Evolutionary conservation across 1,139 yeast species (phyloP), one percentile per base, ranked within the genome.

Genomic region (Geotrichum bryndzae): DNA sequence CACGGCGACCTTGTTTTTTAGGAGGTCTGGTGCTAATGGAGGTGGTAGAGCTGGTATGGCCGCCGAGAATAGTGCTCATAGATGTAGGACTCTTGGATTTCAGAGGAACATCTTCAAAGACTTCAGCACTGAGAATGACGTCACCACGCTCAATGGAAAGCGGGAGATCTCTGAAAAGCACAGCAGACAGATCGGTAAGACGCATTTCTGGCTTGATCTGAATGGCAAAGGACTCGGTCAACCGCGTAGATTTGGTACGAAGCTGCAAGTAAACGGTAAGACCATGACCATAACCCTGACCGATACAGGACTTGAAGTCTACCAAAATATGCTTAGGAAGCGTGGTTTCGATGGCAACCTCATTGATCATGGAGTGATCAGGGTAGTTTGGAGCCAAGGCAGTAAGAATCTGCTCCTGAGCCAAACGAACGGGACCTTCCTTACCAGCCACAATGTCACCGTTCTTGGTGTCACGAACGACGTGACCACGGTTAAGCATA

Each of bases 171-270:
- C 86, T 82, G 74, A 90, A 90, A 62, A 90, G 77, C 1, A 95
- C 95, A 31, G 95, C 91, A 61, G 92, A 84, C 66, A 84, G 83
- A 66, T 88, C 91, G 60, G 84, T 80, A 61, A 85, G 77, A 23
- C 84, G 80, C 61, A 84, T 81, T 63, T 86, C 86, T 1, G 86
- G 84, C 2, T 84, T 79, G 56, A 90, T 83, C 65, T 84, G 84
- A 56, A 89, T 85, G 10, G 88, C 84, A 76, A 87, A 89, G 0
- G 96, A 87, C 75, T 90, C 96, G 0, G 96, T 88, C 64, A 90
- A 78, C 68, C 90, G 80, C 68, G 80, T 82, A 60, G 81, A 81
- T 50, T 83, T 79, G 66, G 86, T 87, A 71, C 96, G 80, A 68
- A 90, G 76, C 70, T 86, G 87, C 75, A 90, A 77, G 69, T 86